Base-by-base conservation (phyloP, 805 yeast genomes). In the Metschnikowia lunata region DNA sequence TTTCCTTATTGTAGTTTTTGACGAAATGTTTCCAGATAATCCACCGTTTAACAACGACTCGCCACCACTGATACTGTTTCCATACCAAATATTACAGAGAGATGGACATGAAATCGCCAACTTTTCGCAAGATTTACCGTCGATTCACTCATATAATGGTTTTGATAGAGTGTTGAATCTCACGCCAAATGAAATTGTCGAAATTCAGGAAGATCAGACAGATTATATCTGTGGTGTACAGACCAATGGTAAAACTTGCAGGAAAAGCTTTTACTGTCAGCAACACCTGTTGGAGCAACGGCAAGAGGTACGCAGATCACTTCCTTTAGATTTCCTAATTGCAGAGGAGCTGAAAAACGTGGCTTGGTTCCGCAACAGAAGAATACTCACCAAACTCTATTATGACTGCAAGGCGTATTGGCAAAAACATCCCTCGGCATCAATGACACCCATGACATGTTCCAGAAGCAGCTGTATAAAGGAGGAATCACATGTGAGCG, bases 181-280 rank as follows among this genome's bases (percentile, higher is more conserved):
- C 14, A 30, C 50, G 6, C 56, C 55, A 1, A 43, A 35, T 32
- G 47, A 48, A 34, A 42, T 52, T 8, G 36, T 49, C 30, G 36
- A 42, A 12, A 36, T 52, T n/a, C 47, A 50, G 36, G 43, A 39
- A 26, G 46, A 43, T 8, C 48, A 47, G 14, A 26, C 43, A 7
- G 56, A 53, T 40, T 53, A 51, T 37, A 41, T 53, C 26, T 53
- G 57, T 29, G 57, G 57, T 2, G 55, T 51, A 8, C 13, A 32
- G 6, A 30, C 26, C 6, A 28, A 37, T n/a, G 51, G 55, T 5
- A 33, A 18, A 7, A 30, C 35, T 7, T 53, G 57, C 40, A 34
- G 37, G 33, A 40, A 45, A 33, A 35, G 40, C 36, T 30, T 53
- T 12, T 49, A 49, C 31, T 51, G 57, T 34, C 37, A 30, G 23